Percentiles rank a stretch among this genome's conserved stretches.
Conservation (phyloP, 31 red algal species). For the Endocladia muricata region DNA sequence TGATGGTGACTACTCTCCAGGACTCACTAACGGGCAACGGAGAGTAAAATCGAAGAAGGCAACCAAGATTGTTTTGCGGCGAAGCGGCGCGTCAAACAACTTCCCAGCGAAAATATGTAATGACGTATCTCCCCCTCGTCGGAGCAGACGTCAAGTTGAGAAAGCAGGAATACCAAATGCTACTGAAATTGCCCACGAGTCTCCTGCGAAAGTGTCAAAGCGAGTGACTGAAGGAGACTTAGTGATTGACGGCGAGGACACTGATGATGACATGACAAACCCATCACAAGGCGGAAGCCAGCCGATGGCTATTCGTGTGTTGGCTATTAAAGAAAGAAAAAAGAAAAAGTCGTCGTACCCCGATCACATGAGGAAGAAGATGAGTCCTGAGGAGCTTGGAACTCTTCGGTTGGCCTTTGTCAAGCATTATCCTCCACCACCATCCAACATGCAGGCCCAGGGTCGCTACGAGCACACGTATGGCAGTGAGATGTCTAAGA, state of each 20-base stretch:
- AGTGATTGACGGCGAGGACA: background rate
- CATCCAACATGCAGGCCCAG: slow-evolving; percentile 49
- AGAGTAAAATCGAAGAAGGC: no score
- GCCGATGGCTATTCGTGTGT: background rate
- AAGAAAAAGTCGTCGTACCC: slow-evolving; percentile 27
- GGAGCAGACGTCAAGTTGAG: no score
- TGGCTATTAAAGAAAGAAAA: slow-evolving; percentile 5
- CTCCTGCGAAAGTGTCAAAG: no score
- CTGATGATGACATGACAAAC: background rate
- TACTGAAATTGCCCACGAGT: no score
- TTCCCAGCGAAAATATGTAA: no score
- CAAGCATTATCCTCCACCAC: slow-evolving; percentile 50
- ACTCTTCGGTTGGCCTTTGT: slow-evolving; percentile 44
- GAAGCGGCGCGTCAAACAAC: no score
- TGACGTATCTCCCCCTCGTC: no score
- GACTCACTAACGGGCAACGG: no score
- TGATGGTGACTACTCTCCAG: no score
- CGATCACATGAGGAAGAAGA: slow-evolving; percentile 13
- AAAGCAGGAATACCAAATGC: no score
- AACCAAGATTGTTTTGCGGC: no score
- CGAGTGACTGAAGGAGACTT: no score
- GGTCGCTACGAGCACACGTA: slow-evolving; percentile 37
- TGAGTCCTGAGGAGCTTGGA: slow-evolving; percentile 25
- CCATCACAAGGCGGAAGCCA: slow-evolving; percentile 1
- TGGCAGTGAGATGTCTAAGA: slow-evolving; percentile 46